Evolutionary conservation across 1,139 yeast species (phyloP).

Genomic region (Candida smagusa): DNA sequence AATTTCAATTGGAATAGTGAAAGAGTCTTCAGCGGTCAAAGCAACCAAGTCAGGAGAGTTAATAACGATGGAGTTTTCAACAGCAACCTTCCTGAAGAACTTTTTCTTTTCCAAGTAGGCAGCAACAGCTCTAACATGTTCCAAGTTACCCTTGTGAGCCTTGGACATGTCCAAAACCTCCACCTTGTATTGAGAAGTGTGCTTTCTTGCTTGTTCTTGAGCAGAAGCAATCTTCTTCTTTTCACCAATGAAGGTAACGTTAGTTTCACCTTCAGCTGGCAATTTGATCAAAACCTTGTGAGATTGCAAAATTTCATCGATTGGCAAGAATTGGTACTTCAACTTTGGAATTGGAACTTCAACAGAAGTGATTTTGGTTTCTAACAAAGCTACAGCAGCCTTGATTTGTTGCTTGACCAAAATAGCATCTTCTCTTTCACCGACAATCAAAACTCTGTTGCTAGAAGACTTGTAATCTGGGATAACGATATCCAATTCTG

Average conservation of each 20-base stretch:
- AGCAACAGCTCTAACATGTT: constrained; percentile 74
- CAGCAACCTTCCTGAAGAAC: constrained; percentile 44
- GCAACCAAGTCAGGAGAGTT: constrained; percentile 44
- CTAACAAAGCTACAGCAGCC: constrained; percentile 44
- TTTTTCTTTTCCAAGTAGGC: constrained; percentile 57
- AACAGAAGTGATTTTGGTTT: constrained; percentile 31
- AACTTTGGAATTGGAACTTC: constrained; percentile 43
- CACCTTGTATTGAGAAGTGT: constrained; percentile 48
- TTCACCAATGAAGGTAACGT: constrained; percentile 67
- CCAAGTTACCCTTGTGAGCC: constrained; percentile 78
- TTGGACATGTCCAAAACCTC: constrained; percentile 77
- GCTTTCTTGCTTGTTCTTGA: constrained; percentile 53
- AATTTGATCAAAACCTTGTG: constrained; percentile 60
- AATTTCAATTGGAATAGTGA: constrained; percentile 42
- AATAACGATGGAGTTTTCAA: constrained; percentile 49
- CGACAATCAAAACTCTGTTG: constrained; percentile 45
- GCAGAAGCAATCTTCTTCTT: constrained; percentile 56
- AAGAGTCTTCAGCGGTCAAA: constrained; percentile 17
- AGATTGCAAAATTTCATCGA: constrained; percentile 46
- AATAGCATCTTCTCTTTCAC: constrained; percentile 61
- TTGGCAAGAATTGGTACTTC: constrained; percentile 46
- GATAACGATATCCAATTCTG: constrained; percentile 29
- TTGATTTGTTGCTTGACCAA: constrained; percentile 48
- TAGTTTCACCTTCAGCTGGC: constrained; percentile 45
- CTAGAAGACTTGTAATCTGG: constrained; percentile 34